Evolutionary conservation across 495 filamentous ascomycete species (phyloP), one percentile per base, ranked within the genome.

Genomic region (Parachaetomium inaequale): DNA sequence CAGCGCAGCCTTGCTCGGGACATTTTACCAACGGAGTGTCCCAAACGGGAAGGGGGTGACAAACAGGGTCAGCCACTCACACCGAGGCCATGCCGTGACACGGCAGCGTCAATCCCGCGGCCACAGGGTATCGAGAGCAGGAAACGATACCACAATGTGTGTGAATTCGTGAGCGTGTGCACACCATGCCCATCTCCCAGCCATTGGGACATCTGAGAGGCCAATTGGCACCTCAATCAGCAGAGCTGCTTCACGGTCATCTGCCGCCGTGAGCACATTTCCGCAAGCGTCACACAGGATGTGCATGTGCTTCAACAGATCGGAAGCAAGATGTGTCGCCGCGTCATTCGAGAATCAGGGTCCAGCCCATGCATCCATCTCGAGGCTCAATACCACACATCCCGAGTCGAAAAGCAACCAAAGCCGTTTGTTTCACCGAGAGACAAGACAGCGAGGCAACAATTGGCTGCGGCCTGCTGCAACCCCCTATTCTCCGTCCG

Each of bases 301-400:
- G 23, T 26, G 5, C 8, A 21, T 25, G 23, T 21, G 50, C 50
- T 36, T 51, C 50, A n/a, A 10, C 26, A 53, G 19, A 34, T 36
- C 19, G 29, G 52, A 55, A 55, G 31, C 21, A 42, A 38, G 52
- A 55, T 55, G 52, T 55, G 52, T 55, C 36, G 23, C 36, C 19
- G 45, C 51, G 43, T 28, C n/a, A 51, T 50, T 59, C 57, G 57
- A 59, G 34, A 31, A 17, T n/a, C 36, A 43, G 53, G 38, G 52
- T 40, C 34, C 53, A 49, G 42, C 7, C 42, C 19, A 12, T 46
- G 3, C 7, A 46, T 10, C 19, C n/a, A 23, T 23, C 42, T 46
- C 42, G 42, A 21, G 19, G 17, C 8, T 17, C 42, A 23, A 46
- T 46, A 17, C 8, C 42, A 7, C 42, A 11, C 42, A 46, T 23